These are phyloP conservation scores for Geotrichum europaeum DNA, from an alignment of 1,139 yeast species.

Conservation along the genomic window DNA sequence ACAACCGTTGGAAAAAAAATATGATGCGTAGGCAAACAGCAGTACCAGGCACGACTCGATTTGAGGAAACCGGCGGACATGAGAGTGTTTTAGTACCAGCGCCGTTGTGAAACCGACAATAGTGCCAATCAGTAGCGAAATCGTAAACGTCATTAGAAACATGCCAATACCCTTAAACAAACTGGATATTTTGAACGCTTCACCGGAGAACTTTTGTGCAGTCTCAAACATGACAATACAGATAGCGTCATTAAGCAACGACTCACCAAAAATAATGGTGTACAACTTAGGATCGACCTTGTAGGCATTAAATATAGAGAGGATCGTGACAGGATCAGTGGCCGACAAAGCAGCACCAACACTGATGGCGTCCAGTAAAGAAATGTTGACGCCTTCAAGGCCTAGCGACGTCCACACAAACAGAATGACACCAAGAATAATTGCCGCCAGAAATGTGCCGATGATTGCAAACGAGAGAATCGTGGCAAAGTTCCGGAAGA, in stretches of 20 bases:
- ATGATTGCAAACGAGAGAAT: constrained; percentile 94
- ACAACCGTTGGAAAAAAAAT: constrained; percentile 96
- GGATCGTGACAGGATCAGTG: constrained; percentile 95
- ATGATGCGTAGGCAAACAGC: constrained; percentile 89
- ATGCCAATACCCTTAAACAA: constrained; percentile 91
- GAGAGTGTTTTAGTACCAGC: constrained; percentile 81
- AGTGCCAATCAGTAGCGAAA: constrained; percentile 87
- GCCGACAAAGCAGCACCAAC: constrained; percentile 98
- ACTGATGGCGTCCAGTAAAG: constrained; percentile 92
- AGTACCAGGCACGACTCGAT: constrained; percentile 91
- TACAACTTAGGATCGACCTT: constrained; percentile 96
- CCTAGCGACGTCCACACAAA: constrained; percentile 91
- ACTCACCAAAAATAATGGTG: constrained; percentile 95
- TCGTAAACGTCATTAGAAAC: constrained; percentile 87
- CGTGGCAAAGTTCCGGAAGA: constrained; percentile 86
- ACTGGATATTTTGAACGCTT: constrained; percentile 61
- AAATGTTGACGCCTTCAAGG: constrained; percentile 76
- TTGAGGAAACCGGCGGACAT: constrained; percentile 88
- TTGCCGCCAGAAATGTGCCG: constrained; percentile 88
- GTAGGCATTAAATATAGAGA: constrained; percentile 93
- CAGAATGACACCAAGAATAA: constrained; percentile 78
- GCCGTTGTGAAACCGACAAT: constrained; percentile 86
- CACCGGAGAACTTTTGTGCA: constrained; percentile 92
- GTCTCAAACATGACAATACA: constrained; percentile 99
- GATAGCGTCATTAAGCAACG: constrained; percentile 91